Evolutionary conservation across 139 green algal species (phyloP).

Genomic region (Haematococcus sp.): DNA sequence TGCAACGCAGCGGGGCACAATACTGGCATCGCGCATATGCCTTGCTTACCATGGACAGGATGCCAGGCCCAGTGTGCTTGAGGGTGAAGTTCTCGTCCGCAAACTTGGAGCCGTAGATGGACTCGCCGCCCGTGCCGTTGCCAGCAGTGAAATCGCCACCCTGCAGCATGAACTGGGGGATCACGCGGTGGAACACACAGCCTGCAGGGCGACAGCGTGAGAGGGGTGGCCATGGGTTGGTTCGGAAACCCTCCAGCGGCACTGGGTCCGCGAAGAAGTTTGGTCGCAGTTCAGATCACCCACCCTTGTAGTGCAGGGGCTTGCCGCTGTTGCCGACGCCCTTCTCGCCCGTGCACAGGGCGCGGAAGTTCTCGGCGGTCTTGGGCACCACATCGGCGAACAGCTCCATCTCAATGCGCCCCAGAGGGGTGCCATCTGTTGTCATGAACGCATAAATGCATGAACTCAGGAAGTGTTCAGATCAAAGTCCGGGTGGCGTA

Average conservation of each 20-base stretch:
- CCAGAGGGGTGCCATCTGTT: too few relatives aligned
- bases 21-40: too few relatives aligned
- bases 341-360: conserved; percentile 89
- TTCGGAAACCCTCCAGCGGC: too few relatives aligned
- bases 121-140: conserved; percentile 56
- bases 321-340: conserved; percentile 77
- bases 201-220: background rate
- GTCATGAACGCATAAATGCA: too few relatives aligned
- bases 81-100: conserved; percentile 67
- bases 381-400: conserved; percentile 66
- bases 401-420: conserved; percentile 25
- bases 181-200: conserved; percentile 72
- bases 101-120: conserved; percentile 70
- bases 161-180: conserved; percentile 41
- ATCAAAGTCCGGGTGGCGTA: too few relatives aligned
- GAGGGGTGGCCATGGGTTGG: too few relatives aligned
- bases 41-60: conserved; percentile 49
- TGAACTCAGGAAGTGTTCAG: too few relatives aligned
- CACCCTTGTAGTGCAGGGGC: conserved; percentile 80
- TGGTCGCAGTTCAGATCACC: too few relatives aligned
- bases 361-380: conserved; percentile 92
- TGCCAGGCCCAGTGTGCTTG: conserved; percentile 60
- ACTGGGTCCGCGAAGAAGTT: too few relatives aligned
- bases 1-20: too few relatives aligned
- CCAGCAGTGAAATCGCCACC: conserved; percentile 85